Percentiles rank a stretch among this genome's conserved stretches.
Evolutionary conservation across 148 eudicot species (phyloP).

Genomic region (Persicaria maculosa): DNA sequence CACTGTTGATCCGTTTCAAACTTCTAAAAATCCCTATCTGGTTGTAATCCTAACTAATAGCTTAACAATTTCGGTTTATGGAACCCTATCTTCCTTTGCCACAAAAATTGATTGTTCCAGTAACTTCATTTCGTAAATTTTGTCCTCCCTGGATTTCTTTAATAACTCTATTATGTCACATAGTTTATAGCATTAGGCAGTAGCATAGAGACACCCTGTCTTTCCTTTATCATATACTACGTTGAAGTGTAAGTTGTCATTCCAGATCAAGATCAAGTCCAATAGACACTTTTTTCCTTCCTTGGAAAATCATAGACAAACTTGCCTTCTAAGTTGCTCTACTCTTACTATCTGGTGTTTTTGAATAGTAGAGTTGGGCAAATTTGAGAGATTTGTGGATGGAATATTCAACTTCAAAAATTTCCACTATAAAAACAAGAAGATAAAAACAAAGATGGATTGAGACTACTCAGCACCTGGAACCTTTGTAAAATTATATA

Average conservation of each 20-base stretch:
- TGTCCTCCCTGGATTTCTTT: no score
- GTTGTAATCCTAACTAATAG: no score
- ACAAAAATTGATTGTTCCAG: no score
- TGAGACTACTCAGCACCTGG: conserved; percentile 1
- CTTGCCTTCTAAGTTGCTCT: not conserved
- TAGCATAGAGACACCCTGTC: no score
- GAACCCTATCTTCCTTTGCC: no score
- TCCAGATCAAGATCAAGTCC: not conserved
- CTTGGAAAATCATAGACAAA: not conserved
- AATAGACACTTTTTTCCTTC: not conserved
- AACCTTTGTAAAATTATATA: conserved; percentile 1
- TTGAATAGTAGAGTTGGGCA: not conserved
- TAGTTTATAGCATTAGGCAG: no score
- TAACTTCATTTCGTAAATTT: no score
- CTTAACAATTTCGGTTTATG: no score
- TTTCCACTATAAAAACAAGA: not conserved
- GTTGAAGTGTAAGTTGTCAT: not conserved
- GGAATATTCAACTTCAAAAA: not conserved
- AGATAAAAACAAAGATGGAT: conserved; percentile 2
- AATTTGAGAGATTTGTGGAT: conserved; percentile 5
- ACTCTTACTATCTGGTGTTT: not conserved
- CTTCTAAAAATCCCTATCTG: not conserved
- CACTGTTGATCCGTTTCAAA: not conserved
- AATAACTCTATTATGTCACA: no score
- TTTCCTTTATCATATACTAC: no score